Evolutionary conservation across 257 asterid genomes (phyloP).

Genomic region (Solanum gandarillasii): DNA sequence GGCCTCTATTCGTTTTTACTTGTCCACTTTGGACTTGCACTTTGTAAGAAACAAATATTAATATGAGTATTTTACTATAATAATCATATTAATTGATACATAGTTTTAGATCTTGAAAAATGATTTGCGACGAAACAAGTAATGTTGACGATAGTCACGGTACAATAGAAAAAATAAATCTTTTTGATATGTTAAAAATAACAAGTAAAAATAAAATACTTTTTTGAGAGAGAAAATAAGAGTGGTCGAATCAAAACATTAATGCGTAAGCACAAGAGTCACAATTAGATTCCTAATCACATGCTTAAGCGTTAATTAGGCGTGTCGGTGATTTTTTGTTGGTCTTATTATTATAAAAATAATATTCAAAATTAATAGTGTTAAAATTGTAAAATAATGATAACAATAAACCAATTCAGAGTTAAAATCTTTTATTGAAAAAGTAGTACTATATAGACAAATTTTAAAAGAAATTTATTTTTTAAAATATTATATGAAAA

Average conservation of each 20-base stretch:
- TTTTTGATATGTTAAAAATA: too few species aligned
- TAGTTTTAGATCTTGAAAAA: too few species aligned
- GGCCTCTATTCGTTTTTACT: background rate
- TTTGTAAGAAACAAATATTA: background rate
- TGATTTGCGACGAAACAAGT: background rate
- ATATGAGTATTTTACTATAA: too few species aligned
- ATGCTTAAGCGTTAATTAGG: background rate
- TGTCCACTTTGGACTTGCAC: background rate
- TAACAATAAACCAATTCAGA: background rate
- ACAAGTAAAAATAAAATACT: too few species aligned
- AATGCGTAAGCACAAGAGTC: background rate
- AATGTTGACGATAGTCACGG: too few species aligned
- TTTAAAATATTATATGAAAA: too few species aligned
- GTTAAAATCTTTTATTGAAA: background rate
- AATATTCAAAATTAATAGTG: background rate
- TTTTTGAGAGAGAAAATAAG: too few species aligned
- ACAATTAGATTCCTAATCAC: background rate
- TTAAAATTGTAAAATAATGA: background rate
- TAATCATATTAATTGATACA: too few species aligned
- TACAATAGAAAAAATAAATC: too few species aligned
- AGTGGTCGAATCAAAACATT: too few species aligned
- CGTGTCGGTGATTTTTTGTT: background rate
- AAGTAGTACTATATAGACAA: background rate
- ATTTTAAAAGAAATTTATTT: background rate
- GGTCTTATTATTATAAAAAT: background rate